phyloP scores from a whole-genome alignment of 2,329 filamentous ascomycete species.

The Davidsoniella neocaledoniae region DNA sequence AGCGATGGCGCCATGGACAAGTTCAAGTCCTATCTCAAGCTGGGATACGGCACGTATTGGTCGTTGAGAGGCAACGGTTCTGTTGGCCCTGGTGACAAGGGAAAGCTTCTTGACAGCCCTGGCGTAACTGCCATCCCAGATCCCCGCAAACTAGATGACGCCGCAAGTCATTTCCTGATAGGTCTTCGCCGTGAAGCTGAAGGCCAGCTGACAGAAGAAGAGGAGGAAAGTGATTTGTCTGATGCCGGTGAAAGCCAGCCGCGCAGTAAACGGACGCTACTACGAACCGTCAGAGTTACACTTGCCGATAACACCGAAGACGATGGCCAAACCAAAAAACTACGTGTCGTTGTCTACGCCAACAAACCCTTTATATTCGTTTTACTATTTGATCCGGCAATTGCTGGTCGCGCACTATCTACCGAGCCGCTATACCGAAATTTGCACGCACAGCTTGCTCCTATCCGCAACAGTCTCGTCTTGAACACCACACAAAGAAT shows the following conservation, averaged over 20 bases:
- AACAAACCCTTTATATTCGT: slow-evolving; percentile 62
- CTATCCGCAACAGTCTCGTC: slow-evolving; percentile 39
- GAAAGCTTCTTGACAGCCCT: not conserved
- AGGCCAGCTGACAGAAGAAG: slow-evolving; percentile 21
- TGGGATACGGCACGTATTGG: slow-evolving; percentile 54
- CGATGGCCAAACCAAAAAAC: slow-evolving; percentile 22
- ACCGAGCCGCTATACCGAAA: slow-evolving; percentile 40
- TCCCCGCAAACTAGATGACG: slow-evolving; percentile 11
- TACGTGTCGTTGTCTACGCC: slow-evolving; percentile 57
- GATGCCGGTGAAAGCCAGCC: slow-evolving; percentile 29
- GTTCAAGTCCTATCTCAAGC: slow-evolving; percentile 46
- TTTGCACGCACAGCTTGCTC: slow-evolving; percentile 42
- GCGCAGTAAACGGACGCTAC: slow-evolving; percentile 14
- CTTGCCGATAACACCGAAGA: slow-evolving; percentile 32
- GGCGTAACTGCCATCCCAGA: not conserved
- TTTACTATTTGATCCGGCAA: slow-evolving; percentile 47
- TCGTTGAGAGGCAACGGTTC: slow-evolving; percentile 14
- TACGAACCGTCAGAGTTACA: slow-evolving; percentile 18
- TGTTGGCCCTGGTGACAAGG: slow-evolving; percentile 2
- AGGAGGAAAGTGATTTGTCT: slow-evolving; percentile 19
- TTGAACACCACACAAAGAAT: slow-evolving; percentile 40
- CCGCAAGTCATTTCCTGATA: slow-evolving; percentile 41
- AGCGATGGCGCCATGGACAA: slow-evolving; percentile 32
- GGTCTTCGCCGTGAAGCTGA: slow-evolving; percentile 51
- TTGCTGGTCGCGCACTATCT: slow-evolving; percentile 38